Base-by-base conservation (phyloP, 371 early-diverging fungal genomes). In the Vairimorpha ceranae region DNA sequence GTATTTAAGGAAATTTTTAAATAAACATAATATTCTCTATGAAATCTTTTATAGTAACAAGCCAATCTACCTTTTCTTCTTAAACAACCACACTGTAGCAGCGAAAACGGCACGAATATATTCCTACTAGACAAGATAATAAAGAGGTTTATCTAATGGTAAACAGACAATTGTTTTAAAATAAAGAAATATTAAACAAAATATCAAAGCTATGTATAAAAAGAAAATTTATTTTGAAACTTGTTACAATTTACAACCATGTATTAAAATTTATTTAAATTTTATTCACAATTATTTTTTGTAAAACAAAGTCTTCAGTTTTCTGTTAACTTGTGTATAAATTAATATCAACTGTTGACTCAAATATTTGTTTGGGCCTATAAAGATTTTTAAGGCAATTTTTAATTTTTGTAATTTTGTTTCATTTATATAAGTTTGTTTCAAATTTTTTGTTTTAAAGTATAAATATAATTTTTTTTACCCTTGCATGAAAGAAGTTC, bases 401-500 rank as follows among this genome's bases (percentile, higher is more conserved):
- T n/a, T n/a, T n/a, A n/a, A n/a, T n/a, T n/a, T n/a, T n/a, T n/a
- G n/a, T n/a, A n/a, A n/a, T n/a, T n/a, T n/a, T n/a, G n/a, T n/a
- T n/a, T n/a, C n/a, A n/a, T n/a, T n/a, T n/a, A n/a, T n/a, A n/a
- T n/a, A n/a, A n/a, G n/a, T n/a, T n/a, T n/a, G n/a, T n/a, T n/a
- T n/a, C n/a, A n/a, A n/a, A n/a, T n/a, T n/a, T n/a, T n/a, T n/a
- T n/a, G n/a, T n/a, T n/a, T n/a, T n/a, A 38, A 38, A 38, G 38
- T 38, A 38, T 38, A 38, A 38, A 38, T 38, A 38, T n/a, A n/a
- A n/a, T 7, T 38, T 38, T 48, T 48, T 48, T 48, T 14, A 48
- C 60, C 60, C 36, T 14, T 23, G 27, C 12, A 60, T 60, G 60
- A 60, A 35, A 60, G 60, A 60, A 35, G 60, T 60, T 19, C 61